Conservation (phyloP, 2,329 filamentous ascomycete genomes). For the Pyricularia grisea region DNA sequence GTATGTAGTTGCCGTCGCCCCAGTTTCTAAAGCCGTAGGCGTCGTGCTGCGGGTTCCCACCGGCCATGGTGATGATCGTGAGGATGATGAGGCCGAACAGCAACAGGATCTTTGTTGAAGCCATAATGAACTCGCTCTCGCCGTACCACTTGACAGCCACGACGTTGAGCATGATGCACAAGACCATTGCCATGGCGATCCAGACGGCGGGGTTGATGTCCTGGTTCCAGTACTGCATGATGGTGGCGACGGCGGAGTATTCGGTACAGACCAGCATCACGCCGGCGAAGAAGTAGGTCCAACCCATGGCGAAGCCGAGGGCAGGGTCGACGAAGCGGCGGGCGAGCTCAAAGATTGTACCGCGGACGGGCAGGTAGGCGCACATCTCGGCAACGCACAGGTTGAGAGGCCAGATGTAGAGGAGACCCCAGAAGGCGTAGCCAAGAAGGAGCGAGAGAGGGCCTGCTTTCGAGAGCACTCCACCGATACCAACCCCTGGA, state of each 20-base stretch:
- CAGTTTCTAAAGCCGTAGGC: conserved; percentile 10
- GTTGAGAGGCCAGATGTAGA: conserved; percentile 33
- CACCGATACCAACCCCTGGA: conserved; percentile 28
- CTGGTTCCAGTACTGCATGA: conserved; percentile 33
- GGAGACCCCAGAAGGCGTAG: conserved; percentile 32
- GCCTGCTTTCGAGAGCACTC: conserved; percentile 29
- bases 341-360: conserved; percentile 45
- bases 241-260: conserved; percentile 31
- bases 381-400: conserved; percentile 47
- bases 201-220: conserved; percentile 35
- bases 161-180: conserved; percentile 37
- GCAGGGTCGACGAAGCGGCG: conserved; percentile 46
- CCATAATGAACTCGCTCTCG: conserved; percentile 21
- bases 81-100: conserved; percentile 9
- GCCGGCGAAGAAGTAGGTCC: conserved; percentile 40
- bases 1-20: conserved; percentile 5
- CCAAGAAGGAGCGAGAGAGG: conserved; percentile 33
- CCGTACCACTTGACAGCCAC: conserved; percentile 23
- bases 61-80: conserved; percentile 8
- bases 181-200: conserved; percentile 25
- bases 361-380: conserved; percentile 43
- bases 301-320: conserved; percentile 45
- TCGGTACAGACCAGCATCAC: conserved; percentile 35
- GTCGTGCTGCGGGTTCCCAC: conserved; percentile 4
- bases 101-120: conserved; percentile 13